Conservation (phyloP, 2,329 filamentous ascomycete species). For the Colletotrichum sp. region DNA sequence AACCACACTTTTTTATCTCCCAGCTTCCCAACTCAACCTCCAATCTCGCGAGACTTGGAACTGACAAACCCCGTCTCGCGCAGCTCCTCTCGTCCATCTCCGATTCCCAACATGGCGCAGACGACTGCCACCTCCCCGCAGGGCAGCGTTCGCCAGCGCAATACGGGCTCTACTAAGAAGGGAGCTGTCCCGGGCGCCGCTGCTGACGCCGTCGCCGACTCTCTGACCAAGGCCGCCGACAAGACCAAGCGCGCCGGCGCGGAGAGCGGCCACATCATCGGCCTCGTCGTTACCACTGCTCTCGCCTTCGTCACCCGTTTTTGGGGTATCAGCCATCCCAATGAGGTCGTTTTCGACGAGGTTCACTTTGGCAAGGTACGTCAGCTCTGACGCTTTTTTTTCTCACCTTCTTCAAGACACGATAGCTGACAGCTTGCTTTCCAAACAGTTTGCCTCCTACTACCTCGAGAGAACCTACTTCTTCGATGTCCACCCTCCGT, state of each 20-base stretch:
- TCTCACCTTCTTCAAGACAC: background rate
- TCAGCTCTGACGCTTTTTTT: background rate
- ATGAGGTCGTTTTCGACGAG: conserved; percentile 98
- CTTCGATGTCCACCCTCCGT: conserved; percentile 98
- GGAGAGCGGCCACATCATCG: conserved; percentile 87
- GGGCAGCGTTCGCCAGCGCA: conserved; percentile 65
- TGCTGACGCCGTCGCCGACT: conserved; percentile 56
- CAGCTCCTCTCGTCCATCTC: conserved; percentile 14
- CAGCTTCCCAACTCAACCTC: background rate
- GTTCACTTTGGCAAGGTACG: conserved; percentile 98
- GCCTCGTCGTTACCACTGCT: conserved; percentile 76
- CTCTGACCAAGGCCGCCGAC: conserved; percentile 46
- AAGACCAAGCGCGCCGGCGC: conserved; percentile 47
- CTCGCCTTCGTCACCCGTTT: conserved; percentile 92
- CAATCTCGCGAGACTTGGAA: background rate
- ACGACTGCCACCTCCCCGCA: conserved; percentile 53
- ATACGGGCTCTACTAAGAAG: conserved; percentile 53
- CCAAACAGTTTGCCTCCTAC: conserved; percentile 70
- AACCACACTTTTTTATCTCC: background rate
- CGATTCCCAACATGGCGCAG: conserved; percentile 42
- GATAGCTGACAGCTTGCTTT: conserved; percentile 20
- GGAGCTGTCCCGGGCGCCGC: conserved; percentile 40
- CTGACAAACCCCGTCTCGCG: conserved; percentile 9
- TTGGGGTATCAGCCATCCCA: conserved; percentile 93
- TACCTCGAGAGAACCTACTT: conserved; percentile 98